These are phyloP conservation scores for Coleophoma eucalyptorum DNA, from an alignment of 2,329 filamentous ascomycete genomes.

Conservation along the genomic window DNA sequence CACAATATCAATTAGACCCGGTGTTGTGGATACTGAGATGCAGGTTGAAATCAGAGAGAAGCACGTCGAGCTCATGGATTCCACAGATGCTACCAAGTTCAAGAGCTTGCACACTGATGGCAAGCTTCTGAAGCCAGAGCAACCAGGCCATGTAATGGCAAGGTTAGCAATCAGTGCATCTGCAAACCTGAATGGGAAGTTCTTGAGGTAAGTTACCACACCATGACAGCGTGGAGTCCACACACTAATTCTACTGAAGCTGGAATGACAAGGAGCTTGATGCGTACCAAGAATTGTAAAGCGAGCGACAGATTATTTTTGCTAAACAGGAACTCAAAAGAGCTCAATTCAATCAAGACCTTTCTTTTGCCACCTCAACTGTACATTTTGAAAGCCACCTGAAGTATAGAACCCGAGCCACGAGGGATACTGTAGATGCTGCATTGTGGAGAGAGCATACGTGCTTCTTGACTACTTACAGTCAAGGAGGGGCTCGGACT, in stretches of 20 bases:
- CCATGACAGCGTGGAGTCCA: too few relatives aligned
- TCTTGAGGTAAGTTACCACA: conserved; percentile 54
- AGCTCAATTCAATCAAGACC: too few relatives aligned
- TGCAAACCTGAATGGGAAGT: conserved; percentile 69
- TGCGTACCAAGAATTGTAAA: conserved; percentile 15
- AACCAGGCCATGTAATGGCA: conserved; percentile 83
- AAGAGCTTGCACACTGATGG: conserved; percentile 65
- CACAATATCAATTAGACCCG: conserved; percentile 70
- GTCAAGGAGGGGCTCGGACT: too few relatives aligned
- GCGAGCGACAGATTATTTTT: conserved; percentile 51
- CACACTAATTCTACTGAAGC: background rate
- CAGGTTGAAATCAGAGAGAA: conserved; percentile 76
- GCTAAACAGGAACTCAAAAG: conserved; percentile 30
- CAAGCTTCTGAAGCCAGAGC: conserved; percentile 72
- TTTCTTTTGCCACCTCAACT: too few relatives aligned
- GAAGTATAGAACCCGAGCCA: too few relatives aligned
- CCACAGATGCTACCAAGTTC: conserved; percentile 60
- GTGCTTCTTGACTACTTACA: too few relatives aligned
- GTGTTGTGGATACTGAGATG: conserved; percentile 87
- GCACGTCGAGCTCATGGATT: conserved; percentile 58
- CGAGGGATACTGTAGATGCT: too few relatives aligned
- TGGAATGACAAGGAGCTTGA: background rate
- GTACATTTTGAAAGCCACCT: too few relatives aligned
- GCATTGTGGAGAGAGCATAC: too few relatives aligned
- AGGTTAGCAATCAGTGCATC: conserved; percentile 65